phyloP scores from a whole-genome alignment of 140 eudicot genomes.

The Oenanthe javanica region DNA sequence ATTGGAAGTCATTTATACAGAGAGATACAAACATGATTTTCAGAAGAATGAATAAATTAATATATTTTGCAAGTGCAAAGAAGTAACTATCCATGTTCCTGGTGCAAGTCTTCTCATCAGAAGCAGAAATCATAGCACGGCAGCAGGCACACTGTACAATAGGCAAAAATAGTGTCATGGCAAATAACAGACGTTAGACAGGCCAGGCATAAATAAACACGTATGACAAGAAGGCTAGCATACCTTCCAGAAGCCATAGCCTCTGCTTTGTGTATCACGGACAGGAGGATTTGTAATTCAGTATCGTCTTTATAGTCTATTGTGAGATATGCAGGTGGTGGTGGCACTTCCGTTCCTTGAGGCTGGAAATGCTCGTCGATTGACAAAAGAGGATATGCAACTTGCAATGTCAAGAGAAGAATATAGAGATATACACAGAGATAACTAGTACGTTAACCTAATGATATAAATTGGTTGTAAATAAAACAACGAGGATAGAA shows the following conservation, averaged over 20 bases:
- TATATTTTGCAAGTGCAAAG: neutral
- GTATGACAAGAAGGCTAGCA: too few relatives aligned
- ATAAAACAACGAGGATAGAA: too few relatives aligned
- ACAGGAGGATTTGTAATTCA: neutral
- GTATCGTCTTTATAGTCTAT: neutral
- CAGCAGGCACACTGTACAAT: neutral
- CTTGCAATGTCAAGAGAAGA: neutral
- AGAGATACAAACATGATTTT: too few relatives aligned
- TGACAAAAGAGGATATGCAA: neutral
- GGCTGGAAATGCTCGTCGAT: neutral
- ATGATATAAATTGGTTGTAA: too few relatives aligned
- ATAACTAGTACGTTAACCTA: neutral
- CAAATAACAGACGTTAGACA: neutral
- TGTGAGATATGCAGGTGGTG: neutral
- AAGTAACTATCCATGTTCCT: too few relatives aligned
- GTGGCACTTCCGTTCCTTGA: neutral
- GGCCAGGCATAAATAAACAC: neutral
- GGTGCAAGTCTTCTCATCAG: neutral
- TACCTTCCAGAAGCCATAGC: slow-evolving; percentile 1
- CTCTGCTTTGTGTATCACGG: neutral
- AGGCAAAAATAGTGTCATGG: neutral
- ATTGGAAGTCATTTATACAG: too few relatives aligned
- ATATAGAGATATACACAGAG: neutral
- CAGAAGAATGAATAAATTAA: neutral
- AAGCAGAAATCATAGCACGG: neutral